phyloP scores from a whole-genome alignment of 2,329 filamentous ascomycete species.

The Fusarium pininemorale region DNA sequence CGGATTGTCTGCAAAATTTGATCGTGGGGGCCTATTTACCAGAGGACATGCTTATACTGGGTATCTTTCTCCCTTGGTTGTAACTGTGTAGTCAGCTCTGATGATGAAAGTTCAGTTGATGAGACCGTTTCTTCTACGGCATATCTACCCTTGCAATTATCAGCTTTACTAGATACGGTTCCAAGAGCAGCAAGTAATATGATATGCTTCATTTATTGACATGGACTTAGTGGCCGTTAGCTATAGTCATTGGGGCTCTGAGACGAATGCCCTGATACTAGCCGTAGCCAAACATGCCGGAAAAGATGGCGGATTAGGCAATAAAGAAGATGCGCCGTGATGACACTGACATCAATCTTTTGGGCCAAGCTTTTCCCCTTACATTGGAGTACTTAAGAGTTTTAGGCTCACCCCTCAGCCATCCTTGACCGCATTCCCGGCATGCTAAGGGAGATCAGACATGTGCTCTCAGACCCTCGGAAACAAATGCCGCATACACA shows the following conservation, averaged over 20 bases:
- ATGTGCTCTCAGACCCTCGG: neutral
- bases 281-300: rapidly evolving
- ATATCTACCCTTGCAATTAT: neutral
- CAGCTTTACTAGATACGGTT: rapidly evolving
- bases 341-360: neutral
- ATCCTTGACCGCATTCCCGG: neutral
- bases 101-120: neutral
- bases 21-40: rapidly evolving
- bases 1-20: rapidly evolving
- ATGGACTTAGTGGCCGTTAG: neutral
- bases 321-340: no score
- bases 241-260: neutral
- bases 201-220: neutral
- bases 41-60: neutral
- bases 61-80: neutral
- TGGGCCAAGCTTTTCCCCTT: neutral
- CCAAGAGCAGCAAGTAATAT: neutral
- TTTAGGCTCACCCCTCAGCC: neutral
- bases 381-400: neutral
- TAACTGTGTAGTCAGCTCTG: neutral
- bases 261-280: neutral
- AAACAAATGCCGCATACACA: neutral
- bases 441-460: neutral
- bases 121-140: no score
- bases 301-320: neutral